A percentile compares a stretch with the other conserved stretches of the same genome.
Evolutionary conservation across 441 rosid genomes (phyloP).

Genomic region (Populus hybrid): DNA sequence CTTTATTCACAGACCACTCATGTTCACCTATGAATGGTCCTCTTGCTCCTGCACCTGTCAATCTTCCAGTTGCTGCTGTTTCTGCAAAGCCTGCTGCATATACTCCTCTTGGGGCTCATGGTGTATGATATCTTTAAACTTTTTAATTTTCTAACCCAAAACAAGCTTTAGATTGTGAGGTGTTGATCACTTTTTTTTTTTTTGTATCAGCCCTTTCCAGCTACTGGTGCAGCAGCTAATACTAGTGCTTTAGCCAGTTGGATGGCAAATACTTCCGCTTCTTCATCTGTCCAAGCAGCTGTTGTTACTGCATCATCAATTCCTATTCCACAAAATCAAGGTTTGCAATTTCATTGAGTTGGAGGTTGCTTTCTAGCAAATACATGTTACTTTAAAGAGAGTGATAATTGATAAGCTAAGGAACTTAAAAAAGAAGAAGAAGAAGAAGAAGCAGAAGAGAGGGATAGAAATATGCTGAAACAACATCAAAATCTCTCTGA

Average conservation of each 20-base stretch:
- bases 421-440: neutral
- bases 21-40: conserved; percentile 82
- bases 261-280: conserved; percentile 90
- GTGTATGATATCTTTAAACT: conserved; percentile 45
- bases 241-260: conserved; percentile 75
- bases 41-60: conserved; percentile 68
- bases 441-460: neutral
- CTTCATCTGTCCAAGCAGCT: conserved; percentile 84
- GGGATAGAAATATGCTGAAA: neutral
- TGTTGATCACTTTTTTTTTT: conserved; percentile 9
- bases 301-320: conserved; percentile 74
- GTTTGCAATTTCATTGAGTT: conserved; percentile 32
- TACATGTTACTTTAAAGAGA: neutral
- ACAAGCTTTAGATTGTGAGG: neutral
- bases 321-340: conserved; percentile 76
- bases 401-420: neutral
- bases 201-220: conserved; percentile 62
- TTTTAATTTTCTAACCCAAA: conserved; percentile 11
- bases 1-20: conserved; percentile 79
- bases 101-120: conserved; percentile 71
- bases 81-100: conserved; percentile 61
- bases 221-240: conserved; percentile 65
- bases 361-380: neutral
- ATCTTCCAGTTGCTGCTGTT: conserved; percentile 66
- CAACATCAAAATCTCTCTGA: neutral